These are phyloP conservation scores for Amborella trichopoda DNA, from an alignment of 164 flowering plant species.

Conservation along the genomic window DNA sequence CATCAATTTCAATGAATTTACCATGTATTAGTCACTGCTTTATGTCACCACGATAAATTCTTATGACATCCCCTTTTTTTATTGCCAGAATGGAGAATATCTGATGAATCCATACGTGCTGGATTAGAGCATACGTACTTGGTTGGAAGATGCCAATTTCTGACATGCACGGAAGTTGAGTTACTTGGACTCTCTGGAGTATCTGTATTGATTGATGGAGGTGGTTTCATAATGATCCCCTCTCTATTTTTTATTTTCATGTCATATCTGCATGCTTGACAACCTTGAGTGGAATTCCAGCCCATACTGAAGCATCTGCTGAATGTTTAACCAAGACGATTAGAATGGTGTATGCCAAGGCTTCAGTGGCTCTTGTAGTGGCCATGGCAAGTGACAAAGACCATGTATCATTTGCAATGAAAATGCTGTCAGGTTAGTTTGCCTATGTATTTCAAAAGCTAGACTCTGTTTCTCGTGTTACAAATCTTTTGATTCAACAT, in stretches of 20 bases:
- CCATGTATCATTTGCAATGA: constrained; percentile 71
- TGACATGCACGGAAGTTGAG: constrained; percentile 41
- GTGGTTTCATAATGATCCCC: constrained; percentile 18
- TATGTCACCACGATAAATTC: too few relatives aligned
- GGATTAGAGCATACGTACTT: constrained; percentile 60
- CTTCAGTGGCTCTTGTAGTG: constrained; percentile 54
- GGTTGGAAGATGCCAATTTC: constrained; percentile 79
- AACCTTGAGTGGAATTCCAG: constrained; percentile 32
- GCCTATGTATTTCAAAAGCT: not conserved
- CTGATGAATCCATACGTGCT: constrained; percentile 53
- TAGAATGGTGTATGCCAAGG: constrained; percentile 34
- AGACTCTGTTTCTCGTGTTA: not conserved
- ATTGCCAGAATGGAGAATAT: constrained; percentile 46
- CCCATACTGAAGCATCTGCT: constrained; percentile 93
- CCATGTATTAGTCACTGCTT: too few relatives aligned
- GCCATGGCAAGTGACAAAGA: constrained; percentile 98
- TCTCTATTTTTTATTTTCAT: constrained; percentile 5
- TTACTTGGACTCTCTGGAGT: constrained; percentile 48
- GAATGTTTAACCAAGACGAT: constrained; percentile 48
- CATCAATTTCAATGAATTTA: too few relatives aligned
- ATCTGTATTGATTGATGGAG: constrained; percentile 82
- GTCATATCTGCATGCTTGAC: too few relatives aligned
- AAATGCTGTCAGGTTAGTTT: constrained; percentile 50
- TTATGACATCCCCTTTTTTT: too few relatives aligned
- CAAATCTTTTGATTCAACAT: not conserved